Conservation (phyloP, 192 early-diverging fungal species). For the Entomortierella lignicola region DNA sequence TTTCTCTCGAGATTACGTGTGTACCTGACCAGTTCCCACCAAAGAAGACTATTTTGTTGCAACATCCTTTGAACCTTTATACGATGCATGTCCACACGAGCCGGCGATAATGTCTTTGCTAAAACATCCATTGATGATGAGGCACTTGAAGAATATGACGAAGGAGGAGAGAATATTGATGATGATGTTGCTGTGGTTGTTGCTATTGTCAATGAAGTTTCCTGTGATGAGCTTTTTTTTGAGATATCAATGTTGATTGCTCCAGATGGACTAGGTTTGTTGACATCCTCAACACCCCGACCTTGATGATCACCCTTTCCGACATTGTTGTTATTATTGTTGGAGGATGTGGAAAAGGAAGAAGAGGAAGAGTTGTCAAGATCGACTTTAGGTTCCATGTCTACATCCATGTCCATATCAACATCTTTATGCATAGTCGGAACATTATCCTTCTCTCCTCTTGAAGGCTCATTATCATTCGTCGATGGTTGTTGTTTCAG, state of each 20-base stretch:
- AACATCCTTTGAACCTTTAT: slow-evolving; percentile 42
- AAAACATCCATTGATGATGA: slow-evolving; percentile 33
- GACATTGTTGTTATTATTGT: neutral
- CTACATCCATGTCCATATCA: slow-evolving; percentile 27
- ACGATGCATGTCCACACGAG: slow-evolving; percentile 32
- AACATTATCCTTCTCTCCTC: too few relatives aligned
- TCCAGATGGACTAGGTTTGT: neutral
- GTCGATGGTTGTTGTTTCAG: neutral
- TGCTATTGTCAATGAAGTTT: neutral
- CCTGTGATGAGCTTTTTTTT: neutral
- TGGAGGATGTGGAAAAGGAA: too few relatives aligned
- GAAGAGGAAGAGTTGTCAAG: too few relatives aligned
- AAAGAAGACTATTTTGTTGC: slow-evolving; percentile 48
- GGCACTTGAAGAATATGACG: slow-evolving; percentile 40
- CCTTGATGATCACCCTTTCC: neutral
- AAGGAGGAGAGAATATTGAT: slow-evolving; percentile 22
- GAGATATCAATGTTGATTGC: neutral
- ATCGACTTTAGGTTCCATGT: neutral
- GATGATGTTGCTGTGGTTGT: slow-evolving; percentile 5
- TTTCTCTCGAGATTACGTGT: slow-evolving; percentile 39
- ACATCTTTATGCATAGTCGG: neutral
- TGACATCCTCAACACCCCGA: slow-evolving; percentile 13
- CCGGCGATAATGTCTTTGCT: slow-evolving; percentile 27
- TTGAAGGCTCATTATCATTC: too few relatives aligned
- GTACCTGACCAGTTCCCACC: slow-evolving; percentile 54